phyloP scores from a whole-genome alignment of 306 rosid genomes.

The Urtica urens region DNA sequence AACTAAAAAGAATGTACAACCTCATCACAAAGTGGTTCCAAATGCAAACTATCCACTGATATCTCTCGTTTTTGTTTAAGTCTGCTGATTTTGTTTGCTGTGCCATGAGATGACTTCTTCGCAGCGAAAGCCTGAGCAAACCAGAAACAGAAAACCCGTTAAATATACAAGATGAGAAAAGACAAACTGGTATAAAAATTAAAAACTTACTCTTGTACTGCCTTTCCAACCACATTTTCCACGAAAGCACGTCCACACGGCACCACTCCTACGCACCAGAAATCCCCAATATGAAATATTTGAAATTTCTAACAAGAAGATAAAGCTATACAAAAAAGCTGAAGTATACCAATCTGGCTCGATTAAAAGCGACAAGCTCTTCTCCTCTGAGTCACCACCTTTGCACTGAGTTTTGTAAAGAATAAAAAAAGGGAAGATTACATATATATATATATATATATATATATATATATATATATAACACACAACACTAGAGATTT shows the following conservation, averaged over 20 bases:
- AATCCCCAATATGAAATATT: conserved; percentile 7
- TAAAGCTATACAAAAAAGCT: conserved; percentile 6
- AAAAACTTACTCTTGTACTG: conserved; percentile 42
- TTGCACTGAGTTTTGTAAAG: conserved; percentile 45
- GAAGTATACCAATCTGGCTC: conserved; percentile 50
- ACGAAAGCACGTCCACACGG: conserved; percentile 72
- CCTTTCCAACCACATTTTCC: conserved; percentile 89
- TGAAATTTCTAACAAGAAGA: neutral
- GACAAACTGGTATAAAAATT: neutral
- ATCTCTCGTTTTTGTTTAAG: conserved; percentile 42
- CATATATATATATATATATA: too few relatives aligned
- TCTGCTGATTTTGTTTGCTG: conserved; percentile 2
- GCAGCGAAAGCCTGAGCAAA: conserved; percentile 54
- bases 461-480: too few relatives aligned
- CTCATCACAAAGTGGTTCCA: conserved; percentile 83
- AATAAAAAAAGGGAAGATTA: conserved; percentile 10
- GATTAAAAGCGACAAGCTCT: conserved; percentile 48
- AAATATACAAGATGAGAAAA: neutral
- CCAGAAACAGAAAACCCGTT: conserved; percentile 10
- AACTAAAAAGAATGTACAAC: conserved; percentile 25
- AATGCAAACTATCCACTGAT: conserved; percentile 44
- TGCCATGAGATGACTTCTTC: conserved; percentile 17
- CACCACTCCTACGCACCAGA: conserved; percentile 44
- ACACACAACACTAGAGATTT: too few relatives aligned
- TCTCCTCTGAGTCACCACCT: conserved; percentile 64